Evolutionary conservation across 73 alveolate species (phyloP).

Genomic region (Paraurostyla sp.): DNA sequence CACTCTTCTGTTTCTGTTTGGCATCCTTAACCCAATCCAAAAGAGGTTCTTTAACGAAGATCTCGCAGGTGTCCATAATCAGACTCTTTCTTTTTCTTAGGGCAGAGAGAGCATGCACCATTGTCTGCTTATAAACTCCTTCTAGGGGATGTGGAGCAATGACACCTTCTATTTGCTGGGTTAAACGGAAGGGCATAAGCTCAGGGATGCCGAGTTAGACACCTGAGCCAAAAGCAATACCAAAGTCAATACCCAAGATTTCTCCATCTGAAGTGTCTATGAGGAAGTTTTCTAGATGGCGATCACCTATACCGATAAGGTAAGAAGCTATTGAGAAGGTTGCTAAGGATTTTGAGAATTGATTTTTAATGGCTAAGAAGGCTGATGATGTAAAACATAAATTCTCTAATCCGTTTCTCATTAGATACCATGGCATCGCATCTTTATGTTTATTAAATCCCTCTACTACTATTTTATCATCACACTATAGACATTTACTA

Average conservation of each 20-base stretch:
- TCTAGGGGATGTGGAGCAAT: constrained; percentile 95
- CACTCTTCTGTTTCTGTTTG: constrained; percentile 70
- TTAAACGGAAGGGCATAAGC: constrained; percentile 97
- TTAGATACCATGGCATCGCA: constrained; percentile 90
- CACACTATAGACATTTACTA: too few relatives aligned
- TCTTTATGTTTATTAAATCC: constrained; percentile 89
- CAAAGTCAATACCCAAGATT: constrained; percentile 97
- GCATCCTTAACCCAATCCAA: constrained; percentile 96
- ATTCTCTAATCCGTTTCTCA: constrained; percentile 93
- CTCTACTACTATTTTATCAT: constrained; percentile 82
- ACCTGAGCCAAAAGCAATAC: constrained; percentile 98
- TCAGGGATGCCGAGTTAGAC: constrained; percentile 95
- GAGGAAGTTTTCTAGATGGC: constrained; percentile 98
- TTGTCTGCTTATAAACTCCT: constrained; percentile 92
- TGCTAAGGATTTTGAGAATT: constrained; percentile 93
- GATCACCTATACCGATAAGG: constrained; percentile 98
- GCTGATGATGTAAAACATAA: constrained; percentile 93
- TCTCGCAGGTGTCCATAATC: constrained; percentile 97
- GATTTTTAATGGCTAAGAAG: constrained; percentile 89
- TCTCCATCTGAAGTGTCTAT: constrained; percentile 94
- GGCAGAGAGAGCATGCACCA: constrained; percentile 92
- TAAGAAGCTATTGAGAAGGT: constrained; percentile 94
- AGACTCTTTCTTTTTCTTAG: constrained; percentile 91
- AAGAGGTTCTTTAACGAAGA: constrained; percentile 97
- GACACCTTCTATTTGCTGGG: constrained; percentile 90